Evolutionary conservation across 257 asterid genomes (phyloP).

Genomic region (Solanum okadae): DNA sequence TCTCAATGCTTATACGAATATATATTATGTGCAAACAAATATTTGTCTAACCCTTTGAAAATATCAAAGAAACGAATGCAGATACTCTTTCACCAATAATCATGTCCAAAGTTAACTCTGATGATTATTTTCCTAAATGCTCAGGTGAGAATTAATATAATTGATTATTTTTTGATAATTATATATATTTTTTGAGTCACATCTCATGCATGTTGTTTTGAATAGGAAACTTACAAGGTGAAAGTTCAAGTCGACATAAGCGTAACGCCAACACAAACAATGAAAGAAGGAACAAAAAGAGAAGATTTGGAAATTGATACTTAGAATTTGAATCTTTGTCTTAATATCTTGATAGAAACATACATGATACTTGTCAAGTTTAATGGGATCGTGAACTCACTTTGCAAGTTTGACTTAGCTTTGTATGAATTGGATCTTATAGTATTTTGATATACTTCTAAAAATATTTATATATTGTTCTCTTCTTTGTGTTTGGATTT

Average conservation of each 20-base stretch:
- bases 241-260: not conserved
- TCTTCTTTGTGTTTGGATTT: no score
- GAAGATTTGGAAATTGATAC: not conserved
- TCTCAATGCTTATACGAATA: not conserved
- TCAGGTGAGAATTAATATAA: not conserved
- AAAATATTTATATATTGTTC: no score
- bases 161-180: not conserved
- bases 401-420: not conserved
- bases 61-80: conserved; percentile 7
- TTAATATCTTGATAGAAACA: not conserved
- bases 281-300: conserved; percentile 1
- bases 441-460: no score
- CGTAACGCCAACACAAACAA: not conserved
- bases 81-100: conserved; percentile 7
- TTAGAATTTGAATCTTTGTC: not conserved
- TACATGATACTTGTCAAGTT: not conserved
- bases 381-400: not conserved
- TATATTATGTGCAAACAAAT: not conserved
- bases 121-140: not conserved
- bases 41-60: not conserved
- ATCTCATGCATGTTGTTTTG: not conserved
- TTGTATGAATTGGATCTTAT: not conserved
- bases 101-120: conserved; percentile 7
- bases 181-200: not conserved
- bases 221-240: not conserved